These are phyloP conservation scores for Rhododendron griersonianum DNA, from an alignment of 148 eudicot species.

Conservation along the genomic window DNA sequence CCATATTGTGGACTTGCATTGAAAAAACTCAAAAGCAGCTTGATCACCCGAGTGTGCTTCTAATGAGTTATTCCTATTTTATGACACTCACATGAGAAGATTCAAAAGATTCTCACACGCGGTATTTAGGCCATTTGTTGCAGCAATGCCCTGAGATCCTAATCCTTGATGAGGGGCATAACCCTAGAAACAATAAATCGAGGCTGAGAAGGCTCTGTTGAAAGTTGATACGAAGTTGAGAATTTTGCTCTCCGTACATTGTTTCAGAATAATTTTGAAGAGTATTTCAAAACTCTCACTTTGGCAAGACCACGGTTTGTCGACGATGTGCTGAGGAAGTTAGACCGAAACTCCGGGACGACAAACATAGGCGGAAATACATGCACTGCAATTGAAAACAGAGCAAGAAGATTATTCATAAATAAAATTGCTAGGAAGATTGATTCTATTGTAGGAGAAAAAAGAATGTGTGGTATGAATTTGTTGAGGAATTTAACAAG, in stretches of 20 bases:
- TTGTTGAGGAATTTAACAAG: constrained; percentile 49
- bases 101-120: constrained; percentile 71
- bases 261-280: constrained; percentile 89
- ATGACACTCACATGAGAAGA: constrained; percentile 70
- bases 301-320: constrained; percentile 88
- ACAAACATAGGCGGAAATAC: constrained; percentile 56
- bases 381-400: constrained; percentile 59
- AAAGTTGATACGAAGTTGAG: constrained; percentile 68
- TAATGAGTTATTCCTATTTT: constrained; percentile 96
- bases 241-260: constrained; percentile 72
- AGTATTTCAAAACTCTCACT: constrained; percentile 81
- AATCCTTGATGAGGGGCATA: constrained; percentile 92
- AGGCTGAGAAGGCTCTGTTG: constrained; percentile 82
- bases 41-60: constrained; percentile 87
- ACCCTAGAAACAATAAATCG: constrained; percentile 90
- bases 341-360: constrained; percentile 73
- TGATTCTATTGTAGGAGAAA: constrained; percentile 47
- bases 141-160: constrained; percentile 79
- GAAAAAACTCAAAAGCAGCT: constrained; percentile 92
- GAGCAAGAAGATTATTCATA: constrained; percentile 81
- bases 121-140: constrained; percentile 59
- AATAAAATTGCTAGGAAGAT: constrained; percentile 69
- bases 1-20: constrained; percentile 83
- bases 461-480: constrained; percentile 58
- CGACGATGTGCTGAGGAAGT: constrained; percentile 61